phyloP scores from a whole-genome alignment of 2,329 filamentous ascomycete genomes.

The Stemphylium lycopersici region DNA sequence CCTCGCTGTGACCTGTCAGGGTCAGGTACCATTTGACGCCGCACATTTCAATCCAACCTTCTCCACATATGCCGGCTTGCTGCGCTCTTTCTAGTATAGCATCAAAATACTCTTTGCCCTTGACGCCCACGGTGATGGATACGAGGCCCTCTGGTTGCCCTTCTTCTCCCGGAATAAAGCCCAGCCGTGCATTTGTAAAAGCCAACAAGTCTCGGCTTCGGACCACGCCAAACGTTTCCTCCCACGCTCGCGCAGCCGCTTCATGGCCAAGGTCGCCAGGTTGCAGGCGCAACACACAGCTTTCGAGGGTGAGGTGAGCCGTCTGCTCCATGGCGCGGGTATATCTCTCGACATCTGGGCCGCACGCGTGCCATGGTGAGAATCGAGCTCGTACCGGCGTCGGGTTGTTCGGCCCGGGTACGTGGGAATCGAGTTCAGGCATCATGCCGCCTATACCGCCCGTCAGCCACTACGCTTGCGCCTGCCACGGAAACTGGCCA shows the following conservation, averaged over 20 bases:
- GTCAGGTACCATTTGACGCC: constrained; percentile 49
- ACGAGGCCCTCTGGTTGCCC: constrained; percentile 46
- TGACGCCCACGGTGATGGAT: constrained; percentile 49
- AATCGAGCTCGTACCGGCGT: constrained; percentile 48
- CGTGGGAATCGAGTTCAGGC: constrained; percentile 53
- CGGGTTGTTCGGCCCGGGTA: constrained; percentile 40
- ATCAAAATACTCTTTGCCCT: constrained; percentile 40
- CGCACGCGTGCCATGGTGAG: constrained; percentile 55
- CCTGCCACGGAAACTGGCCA: neutral
- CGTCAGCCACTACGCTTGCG: neutral
- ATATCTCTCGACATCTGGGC: constrained; percentile 45
- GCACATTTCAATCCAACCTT: constrained; percentile 48
- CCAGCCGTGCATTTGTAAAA: constrained; percentile 43
- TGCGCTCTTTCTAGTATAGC: constrained; percentile 43
- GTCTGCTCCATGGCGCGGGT: constrained; percentile 46
- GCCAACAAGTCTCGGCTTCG: constrained; percentile 52
- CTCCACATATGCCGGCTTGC: constrained; percentile 36
- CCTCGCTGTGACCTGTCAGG: constrained; percentile 23
- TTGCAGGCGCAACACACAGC: constrained; percentile 46
- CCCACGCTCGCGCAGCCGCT: constrained; percentile 50
- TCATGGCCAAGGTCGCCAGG: constrained; percentile 47
- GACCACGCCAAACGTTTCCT: constrained; percentile 48
- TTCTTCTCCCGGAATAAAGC: constrained; percentile 44
- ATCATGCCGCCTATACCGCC: constrained; percentile 49
- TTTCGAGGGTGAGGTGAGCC: constrained; percentile 46